Conservation (phyloP, 116 monocot genomes). For the Phalaenopsis hybrid region DNA sequence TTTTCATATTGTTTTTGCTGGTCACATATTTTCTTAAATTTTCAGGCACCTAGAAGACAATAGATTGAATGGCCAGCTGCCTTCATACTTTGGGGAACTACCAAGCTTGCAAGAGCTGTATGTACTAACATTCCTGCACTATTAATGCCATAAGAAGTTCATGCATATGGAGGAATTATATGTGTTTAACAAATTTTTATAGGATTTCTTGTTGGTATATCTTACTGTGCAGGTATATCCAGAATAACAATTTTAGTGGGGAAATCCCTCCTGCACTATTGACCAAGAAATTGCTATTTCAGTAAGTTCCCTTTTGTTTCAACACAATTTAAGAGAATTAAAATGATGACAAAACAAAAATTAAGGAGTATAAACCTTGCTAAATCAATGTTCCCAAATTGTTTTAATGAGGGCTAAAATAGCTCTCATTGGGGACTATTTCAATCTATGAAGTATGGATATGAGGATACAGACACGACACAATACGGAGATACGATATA, state of each 20-base stretch:
- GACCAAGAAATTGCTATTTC: conserved; percentile 24
- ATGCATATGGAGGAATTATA: background rate
- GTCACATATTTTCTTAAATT: background rate
- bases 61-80: conserved; percentile 30
- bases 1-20: background rate
- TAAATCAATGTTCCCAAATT: too few species aligned
- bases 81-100: conserved; percentile 34
- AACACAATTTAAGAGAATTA: background rate
- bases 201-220: background rate
- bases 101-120: conserved; percentile 43
- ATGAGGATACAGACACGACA: too few species aligned
- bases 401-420: too few species aligned
- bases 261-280: conserved; percentile 30
- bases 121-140: conserved; percentile 1
- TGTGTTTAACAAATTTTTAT: background rate
- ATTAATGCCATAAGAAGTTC: background rate
- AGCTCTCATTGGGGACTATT: too few species aligned
- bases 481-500: too few species aligned
- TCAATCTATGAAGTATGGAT: too few species aligned
- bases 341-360: background rate
- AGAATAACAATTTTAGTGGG: conserved; percentile 36
- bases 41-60: conserved; percentile 49
- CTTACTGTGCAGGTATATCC: conserved; percentile 33
- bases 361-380: background rate
- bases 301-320: conserved; percentile 15